These are phyloP conservation scores for Collariella sp. DNA, from an alignment of 495 filamentous ascomycete genomes.

Conservation along the genomic window DNA sequence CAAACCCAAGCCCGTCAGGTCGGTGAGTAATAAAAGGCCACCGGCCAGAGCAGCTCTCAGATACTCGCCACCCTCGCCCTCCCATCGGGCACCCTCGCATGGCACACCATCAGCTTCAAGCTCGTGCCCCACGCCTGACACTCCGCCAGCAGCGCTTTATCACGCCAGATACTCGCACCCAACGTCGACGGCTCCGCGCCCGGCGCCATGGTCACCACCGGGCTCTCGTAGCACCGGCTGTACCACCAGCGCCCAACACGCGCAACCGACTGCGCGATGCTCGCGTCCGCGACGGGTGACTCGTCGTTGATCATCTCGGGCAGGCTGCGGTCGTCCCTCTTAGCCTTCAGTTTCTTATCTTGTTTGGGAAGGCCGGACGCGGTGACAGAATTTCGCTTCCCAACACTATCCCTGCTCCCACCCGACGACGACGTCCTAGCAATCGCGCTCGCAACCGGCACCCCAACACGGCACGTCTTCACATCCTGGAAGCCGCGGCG, in stretches of 20 bases:
- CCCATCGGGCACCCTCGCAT: constrained; percentile 52
- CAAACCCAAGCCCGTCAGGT: background rate
- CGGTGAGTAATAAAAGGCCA: background rate
- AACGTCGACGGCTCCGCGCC: constrained; percentile 41
- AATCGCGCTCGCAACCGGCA: constrained; percentile 74
- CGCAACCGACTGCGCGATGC: constrained; percentile 84
- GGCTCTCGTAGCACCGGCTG: constrained; percentile 74
- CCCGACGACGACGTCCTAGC: constrained; percentile 28
- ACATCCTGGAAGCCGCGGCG: constrained; percentile 74
- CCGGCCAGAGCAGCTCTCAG: constrained; percentile 13
- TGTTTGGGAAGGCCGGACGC: background rate
- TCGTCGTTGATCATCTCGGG: constrained; percentile 63
- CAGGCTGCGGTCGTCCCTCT: constrained; percentile 49
- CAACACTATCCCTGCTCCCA: constrained; percentile 16
- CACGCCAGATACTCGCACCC: constrained; percentile 66
- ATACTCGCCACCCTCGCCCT: constrained; percentile 38
- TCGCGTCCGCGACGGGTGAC: constrained; percentile 57
- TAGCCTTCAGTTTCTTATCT: constrained; percentile 17
- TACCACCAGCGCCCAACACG: constrained; percentile 97
- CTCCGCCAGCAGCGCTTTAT: constrained; percentile 67
- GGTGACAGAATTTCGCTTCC: constrained; percentile 6
- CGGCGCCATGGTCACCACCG: constrained; percentile 44
- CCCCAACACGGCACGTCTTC: constrained; percentile 78
- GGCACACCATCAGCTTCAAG: constrained; percentile 83
- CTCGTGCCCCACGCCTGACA: constrained; percentile 79